Conservation (phyloP, 345 rosid species). For the rapeseed (Brassica napus) region DNA sequence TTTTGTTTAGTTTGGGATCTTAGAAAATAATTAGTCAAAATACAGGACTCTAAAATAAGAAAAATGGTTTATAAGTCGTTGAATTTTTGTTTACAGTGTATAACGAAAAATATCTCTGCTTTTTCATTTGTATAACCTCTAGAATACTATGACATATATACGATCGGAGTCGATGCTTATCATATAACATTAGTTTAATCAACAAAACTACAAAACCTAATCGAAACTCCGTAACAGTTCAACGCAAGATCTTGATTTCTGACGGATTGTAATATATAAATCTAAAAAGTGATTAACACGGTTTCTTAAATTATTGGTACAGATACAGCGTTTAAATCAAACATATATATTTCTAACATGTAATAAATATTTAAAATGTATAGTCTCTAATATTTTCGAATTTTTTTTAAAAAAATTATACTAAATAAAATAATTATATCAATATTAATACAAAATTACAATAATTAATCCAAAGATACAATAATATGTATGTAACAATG, state of each 20-base stretch:
- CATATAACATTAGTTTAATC: not conserved
- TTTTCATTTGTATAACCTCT: not conserved
- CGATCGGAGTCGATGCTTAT: not conserved
- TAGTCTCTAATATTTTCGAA: too few relatives aligned
- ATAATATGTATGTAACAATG: too few relatives aligned
- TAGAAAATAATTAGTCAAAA: not conserved
- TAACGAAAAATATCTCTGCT: too few relatives aligned
- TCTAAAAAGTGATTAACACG: not conserved
- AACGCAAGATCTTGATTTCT: not conserved
- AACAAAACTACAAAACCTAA: not conserved
- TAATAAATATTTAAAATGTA: too few relatives aligned
- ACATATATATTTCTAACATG: too few relatives aligned
- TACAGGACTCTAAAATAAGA: not conserved
- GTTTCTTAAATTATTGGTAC: slow-evolving; percentile 16
- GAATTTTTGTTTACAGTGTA: too few relatives aligned
- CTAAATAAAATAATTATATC: too few relatives aligned
- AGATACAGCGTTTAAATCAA: not conserved
- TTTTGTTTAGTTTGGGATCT: not conserved
- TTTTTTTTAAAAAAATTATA: too few relatives aligned
- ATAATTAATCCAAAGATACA: too few relatives aligned
- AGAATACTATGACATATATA: not conserved
- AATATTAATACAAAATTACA: too few relatives aligned
- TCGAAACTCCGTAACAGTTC: not conserved
- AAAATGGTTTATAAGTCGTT: too few relatives aligned
- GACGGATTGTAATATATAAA: not conserved